phyloP scores from a whole-genome alignment of 192 early-diverging fungal species.

The Coemansia sp. region DNA sequence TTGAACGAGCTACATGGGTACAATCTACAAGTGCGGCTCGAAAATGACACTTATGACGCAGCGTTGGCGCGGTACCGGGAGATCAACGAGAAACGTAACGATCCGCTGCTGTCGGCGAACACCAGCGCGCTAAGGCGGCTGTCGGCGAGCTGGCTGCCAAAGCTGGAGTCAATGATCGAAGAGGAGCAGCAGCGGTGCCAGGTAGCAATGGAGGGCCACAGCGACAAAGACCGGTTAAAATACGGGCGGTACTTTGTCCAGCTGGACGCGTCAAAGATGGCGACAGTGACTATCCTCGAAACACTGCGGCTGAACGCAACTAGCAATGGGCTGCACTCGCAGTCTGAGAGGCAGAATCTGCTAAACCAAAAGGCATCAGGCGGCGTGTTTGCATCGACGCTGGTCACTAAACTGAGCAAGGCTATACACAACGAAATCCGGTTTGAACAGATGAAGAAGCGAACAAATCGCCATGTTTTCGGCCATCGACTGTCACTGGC shows the following conservation, averaged over 20 bases:
- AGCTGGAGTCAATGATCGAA: conserved; percentile 65
- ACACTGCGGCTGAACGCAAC: conserved; percentile 58
- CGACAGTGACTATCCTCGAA: conserved; percentile 82
- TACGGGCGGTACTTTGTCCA: conserved; percentile 37
- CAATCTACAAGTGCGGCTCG: conserved; percentile 75
- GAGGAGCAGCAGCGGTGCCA: conserved; percentile 61
- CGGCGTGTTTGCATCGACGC: conserved; percentile 51
- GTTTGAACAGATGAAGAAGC: conserved; percentile 70
- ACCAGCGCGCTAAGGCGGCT: conserved; percentile 55
- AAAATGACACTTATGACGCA: conserved; percentile 75
- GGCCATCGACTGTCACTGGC: conserved; percentile 57
- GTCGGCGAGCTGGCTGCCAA: conserved; percentile 73
- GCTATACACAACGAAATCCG: conserved; percentile 82
- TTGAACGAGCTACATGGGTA: conserved; percentile 58
- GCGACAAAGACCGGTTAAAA: conserved; percentile 20
- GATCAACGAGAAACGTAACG: conserved; percentile 55
- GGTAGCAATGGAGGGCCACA: conserved; percentile 10
- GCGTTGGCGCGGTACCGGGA: conserved; percentile 66
- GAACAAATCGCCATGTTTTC: conserved; percentile 60
- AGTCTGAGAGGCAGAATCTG: neutral
- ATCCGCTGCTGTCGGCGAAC: conserved; percentile 56
- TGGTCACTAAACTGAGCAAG: conserved; percentile 58
- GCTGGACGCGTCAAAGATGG: conserved; percentile 67
- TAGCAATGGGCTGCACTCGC: neutral
- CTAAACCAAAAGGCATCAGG: conserved; percentile 44